Conservation (phyloP, 2,329 filamentous ascomycete genomes). For the Cryoendolithus antarcticus region DNA sequence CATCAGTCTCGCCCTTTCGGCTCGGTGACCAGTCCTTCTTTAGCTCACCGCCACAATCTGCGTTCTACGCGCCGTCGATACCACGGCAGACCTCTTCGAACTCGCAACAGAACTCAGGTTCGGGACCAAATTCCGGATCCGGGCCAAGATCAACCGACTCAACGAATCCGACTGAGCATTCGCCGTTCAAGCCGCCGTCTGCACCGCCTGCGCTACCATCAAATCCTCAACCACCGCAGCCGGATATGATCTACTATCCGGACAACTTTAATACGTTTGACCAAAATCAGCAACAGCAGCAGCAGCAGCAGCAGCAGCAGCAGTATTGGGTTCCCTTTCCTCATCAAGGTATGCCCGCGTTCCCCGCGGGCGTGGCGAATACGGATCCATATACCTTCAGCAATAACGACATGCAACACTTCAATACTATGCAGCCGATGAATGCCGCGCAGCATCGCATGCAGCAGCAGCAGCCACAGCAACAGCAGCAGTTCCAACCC, state of each 20-base stretch:
- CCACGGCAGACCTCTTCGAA: slow-evolving; percentile 15
- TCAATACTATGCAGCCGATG: too few species aligned
- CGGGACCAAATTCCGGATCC: too few species aligned
- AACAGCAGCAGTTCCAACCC: too few species aligned
- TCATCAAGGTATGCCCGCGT: slow-evolving; percentile 5
- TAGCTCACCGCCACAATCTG: slow-evolving; percentile 13
- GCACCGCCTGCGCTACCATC: slow-evolving; percentile 3
- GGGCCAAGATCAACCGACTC: slow-evolving; percentile 12
- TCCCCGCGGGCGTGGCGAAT: too few species aligned
- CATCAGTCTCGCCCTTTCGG: slow-evolving; percentile 17
- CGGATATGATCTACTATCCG: not conserved
- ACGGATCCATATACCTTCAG: too few species aligned
- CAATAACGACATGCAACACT: too few species aligned
- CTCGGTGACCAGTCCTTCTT: slow-evolving; percentile 4
- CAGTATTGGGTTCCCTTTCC: slow-evolving; percentile 4
- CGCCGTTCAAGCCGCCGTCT: slow-evolving; percentile 14
- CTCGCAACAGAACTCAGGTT: too few species aligned
- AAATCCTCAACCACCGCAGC: not conserved
- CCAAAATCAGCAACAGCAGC: too few species aligned
- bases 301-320: slow-evolving; percentile 3
- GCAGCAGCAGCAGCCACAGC: too few species aligned
- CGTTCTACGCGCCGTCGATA: slow-evolving; percentile 21
- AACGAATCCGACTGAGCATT: slow-evolving; percentile 4
- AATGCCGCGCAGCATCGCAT: too few species aligned
- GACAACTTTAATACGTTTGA: slow-evolving; percentile 3